Conservation (phyloP, 1,284 basidiomycete genomes). For the Vanrija pseudolonga region DNA sequence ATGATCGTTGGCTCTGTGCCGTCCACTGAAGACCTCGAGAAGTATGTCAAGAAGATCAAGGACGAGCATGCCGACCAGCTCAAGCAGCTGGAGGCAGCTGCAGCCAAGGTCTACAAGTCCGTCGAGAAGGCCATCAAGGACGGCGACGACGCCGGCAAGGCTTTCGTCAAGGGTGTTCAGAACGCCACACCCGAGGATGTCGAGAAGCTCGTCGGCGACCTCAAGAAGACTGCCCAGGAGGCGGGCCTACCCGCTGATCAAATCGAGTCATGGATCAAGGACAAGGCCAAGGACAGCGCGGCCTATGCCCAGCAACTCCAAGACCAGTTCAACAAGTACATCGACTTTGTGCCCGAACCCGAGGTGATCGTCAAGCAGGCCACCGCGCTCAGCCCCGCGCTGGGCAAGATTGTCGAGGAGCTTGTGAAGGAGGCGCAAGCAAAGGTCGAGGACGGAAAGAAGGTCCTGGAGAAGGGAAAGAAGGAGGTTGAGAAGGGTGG, state of each 20-base stretch:
- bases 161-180: slow-evolving; percentile 31
- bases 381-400: slow-evolving; percentile 31
- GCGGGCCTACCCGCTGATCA: slow-evolving; percentile 43
- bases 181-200: slow-evolving; percentile 40
- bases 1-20: slow-evolving; percentile 32
- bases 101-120: slow-evolving; percentile 31
- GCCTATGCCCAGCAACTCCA: slow-evolving; percentile 32
- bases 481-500: slow-evolving; percentile 4
- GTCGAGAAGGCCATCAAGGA: slow-evolving; percentile 41
- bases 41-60: slow-evolving; percentile 36
- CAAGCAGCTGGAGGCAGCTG: slow-evolving; percentile 35
- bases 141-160: slow-evolving; percentile 31
- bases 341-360: slow-evolving; percentile 34
- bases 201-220: slow-evolving; percentile 38
- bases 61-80: slow-evolving; percentile 35
- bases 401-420: slow-evolving; percentile 36
- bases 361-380: slow-evolving; percentile 40
- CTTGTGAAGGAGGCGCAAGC: slow-evolving; percentile 30
- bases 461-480: slow-evolving; percentile 11
- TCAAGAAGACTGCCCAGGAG: slow-evolving; percentile 41
- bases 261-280: slow-evolving; percentile 35
- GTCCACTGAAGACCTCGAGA: slow-evolving; percentile 31
- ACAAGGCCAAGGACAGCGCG: slow-evolving; percentile 36
- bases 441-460: background rate
- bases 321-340: slow-evolving; percentile 25